A percentile compares a stretch with the other conserved stretches of the same genome.
Evolutionary conservation across 352 stramenopile genomes (phyloP).

Genomic region (Phytophthora colocasiae): DNA sequence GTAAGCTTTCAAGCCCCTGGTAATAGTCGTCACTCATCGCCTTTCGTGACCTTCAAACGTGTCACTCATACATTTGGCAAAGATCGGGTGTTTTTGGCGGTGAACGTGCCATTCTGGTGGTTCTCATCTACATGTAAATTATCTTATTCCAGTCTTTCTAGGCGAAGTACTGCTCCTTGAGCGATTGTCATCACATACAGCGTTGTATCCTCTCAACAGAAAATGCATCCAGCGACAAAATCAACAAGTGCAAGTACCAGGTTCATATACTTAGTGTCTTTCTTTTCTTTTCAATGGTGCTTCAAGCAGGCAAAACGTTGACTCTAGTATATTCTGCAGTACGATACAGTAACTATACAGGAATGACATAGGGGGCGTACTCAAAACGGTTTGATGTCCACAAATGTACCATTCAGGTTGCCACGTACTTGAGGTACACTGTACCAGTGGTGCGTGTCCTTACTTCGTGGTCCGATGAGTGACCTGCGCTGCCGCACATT

Average conservation of each 20-base stretch:
- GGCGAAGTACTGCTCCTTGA: neutral
- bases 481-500: constrained; percentile 3
- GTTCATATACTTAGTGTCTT: too few species aligned
- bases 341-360: too few species aligned
- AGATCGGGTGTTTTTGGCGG: neutral
- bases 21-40: neutral
- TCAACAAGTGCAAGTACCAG: too few species aligned
- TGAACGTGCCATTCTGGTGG: neutral
- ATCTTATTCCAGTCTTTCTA: neutral
- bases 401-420: too few species aligned
- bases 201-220: neutral
- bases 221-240: too few species aligned
- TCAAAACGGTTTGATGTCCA: too few species aligned
- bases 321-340: too few species aligned
- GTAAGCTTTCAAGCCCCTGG: neutral
- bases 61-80: neutral
- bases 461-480: constrained; percentile 17
- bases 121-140: neutral
- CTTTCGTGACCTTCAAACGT: neutral
- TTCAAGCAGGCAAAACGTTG: too few species aligned
- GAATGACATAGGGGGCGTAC: too few species aligned
- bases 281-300: too few species aligned
- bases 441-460: constrained; percentile 9
- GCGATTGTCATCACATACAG: neutral
- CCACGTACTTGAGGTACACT: constrained; percentile 14